Conservation (phyloP, 2,329 filamentous ascomycete species). For the Colletotrichum siamense region DNA sequence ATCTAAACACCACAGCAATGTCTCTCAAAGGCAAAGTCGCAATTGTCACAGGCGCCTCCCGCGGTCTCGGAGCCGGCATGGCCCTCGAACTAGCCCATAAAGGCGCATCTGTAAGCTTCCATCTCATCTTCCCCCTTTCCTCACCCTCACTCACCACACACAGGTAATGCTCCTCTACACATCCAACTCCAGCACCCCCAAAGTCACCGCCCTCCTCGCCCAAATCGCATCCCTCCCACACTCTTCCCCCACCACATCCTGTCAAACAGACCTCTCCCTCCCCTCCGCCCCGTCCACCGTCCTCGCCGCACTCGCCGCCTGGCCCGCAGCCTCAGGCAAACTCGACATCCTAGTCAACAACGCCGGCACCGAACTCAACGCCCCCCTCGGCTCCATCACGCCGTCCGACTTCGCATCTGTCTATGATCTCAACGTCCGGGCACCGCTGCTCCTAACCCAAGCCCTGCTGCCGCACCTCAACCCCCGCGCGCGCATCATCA, state of each 20-base stretch:
- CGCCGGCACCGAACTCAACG: slow-evolving; percentile 40
- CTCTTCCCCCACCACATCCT: slow-evolving; percentile 3
- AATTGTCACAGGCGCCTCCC: slow-evolving; percentile 28
- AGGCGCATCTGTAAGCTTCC: slow-evolving; percentile 25
- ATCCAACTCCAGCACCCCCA: slow-evolving; percentile 19
- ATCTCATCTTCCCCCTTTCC: rapidly evolving
- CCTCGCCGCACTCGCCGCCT: slow-evolving; percentile 35
- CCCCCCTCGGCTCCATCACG: slow-evolving; percentile 44
- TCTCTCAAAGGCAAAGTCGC: slow-evolving; percentile 24
- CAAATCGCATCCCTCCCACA: slow-evolving; percentile 18
- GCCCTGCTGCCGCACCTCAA: slow-evolving; percentile 57
- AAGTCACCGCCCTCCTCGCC: slow-evolving; percentile 10
- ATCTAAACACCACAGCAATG: not conserved
- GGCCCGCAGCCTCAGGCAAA: slow-evolving; percentile 9
- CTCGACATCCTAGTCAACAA: slow-evolving; percentile 44
- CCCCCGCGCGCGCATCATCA: slow-evolving; percentile 58
- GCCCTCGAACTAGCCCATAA: slow-evolving; percentile 26
- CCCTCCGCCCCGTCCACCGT: slow-evolving; percentile 29
- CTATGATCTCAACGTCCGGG: slow-evolving; percentile 64
- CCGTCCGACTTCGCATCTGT: slow-evolving; percentile 56
- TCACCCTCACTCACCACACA: not conserved
- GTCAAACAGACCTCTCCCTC: slow-evolving; percentile 27
- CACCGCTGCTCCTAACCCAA: slow-evolving; percentile 57
- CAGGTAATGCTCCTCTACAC: slow-evolving; percentile 26
- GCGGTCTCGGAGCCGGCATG: slow-evolving; percentile 27